Evolutionary conservation across 1,284 basidiomycete species (phyloP), one percentile per base, ranked within the genome.

Genomic region (Takashimella koratensis): DNA sequence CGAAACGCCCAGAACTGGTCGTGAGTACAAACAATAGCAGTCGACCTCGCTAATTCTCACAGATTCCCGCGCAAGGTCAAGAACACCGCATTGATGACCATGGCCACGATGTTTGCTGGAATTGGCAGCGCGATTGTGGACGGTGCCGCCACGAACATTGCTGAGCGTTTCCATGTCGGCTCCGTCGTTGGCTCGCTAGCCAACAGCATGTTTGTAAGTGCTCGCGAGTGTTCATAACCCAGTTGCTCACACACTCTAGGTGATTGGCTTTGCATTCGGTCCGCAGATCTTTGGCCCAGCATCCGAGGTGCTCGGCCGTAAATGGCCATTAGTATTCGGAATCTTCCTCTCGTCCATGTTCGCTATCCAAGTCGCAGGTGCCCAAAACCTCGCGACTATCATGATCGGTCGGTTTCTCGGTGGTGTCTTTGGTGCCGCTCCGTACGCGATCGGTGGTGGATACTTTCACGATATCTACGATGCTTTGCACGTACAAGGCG

Each of bases 1-100:
- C 68, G 70, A 20, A 86, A 87, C 66, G 84, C 86, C 0, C 82
- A 82, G 67, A 87, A 87, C 71, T 88, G 86, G 86, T 64, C 77
- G 57, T 58, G 45, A 54, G 57, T 54, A 2, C 20, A 8, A 26
- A 8, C 30, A 36, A 8, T 51, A 6, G 42, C 41, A 20, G n/a
- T 19, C 16, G 24, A 56, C 54, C 42, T 51, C 3, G 8, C 21
- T 19, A 54, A 54, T 16, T 43, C 6, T 8, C 12, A 4, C 30
- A 49, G 47, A 4, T 5, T 49, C 5, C 11, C 19, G 20, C 27
- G 39, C 23, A 62, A 62, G 49, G 45, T 59, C 13, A 11, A 53
- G 10, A 52, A 59, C 40, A 62, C 56, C 11, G 45, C 43, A 2
- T 30, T 63, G 26, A 54, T 63, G 30, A 60, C 58, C 8, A 5